Base-by-base conservation (phyloP, 2,329 filamentous ascomycete species). In the Trichoderma afroharzianum region DNA sequence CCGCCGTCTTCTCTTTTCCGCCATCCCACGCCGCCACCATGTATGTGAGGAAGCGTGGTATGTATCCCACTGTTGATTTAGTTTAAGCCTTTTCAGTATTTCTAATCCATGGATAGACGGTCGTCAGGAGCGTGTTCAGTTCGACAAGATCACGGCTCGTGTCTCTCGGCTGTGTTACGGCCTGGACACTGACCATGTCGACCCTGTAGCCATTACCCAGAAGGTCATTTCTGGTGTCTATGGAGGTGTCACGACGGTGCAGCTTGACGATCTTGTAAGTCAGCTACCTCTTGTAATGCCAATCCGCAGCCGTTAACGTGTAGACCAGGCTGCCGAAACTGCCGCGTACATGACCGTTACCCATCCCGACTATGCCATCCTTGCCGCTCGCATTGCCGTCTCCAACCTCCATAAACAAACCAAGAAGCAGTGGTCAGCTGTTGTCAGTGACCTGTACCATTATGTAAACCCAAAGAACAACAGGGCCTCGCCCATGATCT, bases 321-420 rank as follows among this genome's bases (percentile, higher is more conserved):
- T 63, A 55, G 12, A 76, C 79, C 78, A 98, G 95, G 96, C 96
- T 80, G 96, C 96, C 78, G 96, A 99, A 86, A 99, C 96, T 78
- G 96, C 96, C 78, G 96, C 96, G 72, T 99, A 99, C 87, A 99
- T 99, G 96, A 99, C 96, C 73, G 95, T 98, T 77, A 99, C 95
- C 74, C 96, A 99, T 83, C 96, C 96, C 79, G 96, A 99, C 85
- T 99, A 99, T 82, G 96, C 96, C 81, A 97, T 98, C 81, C 94
- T 99, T 72, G 96, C 96, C 75, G 96, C 96, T 76, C 95, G 96
- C 85, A 98, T 99, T 80, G 96, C 96, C 77, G 96, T 99, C 70
- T 99, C 96, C 80, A 99, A 99, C 86, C 92, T 99, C 72, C 96
- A 99, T 91, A 99, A 99, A 86, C 96, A 99, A 88, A 99, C 96